These are phyloP conservation scores for Candida alai DNA, from an alignment of 805 yeast species.

Conservation along the genomic window DNA sequence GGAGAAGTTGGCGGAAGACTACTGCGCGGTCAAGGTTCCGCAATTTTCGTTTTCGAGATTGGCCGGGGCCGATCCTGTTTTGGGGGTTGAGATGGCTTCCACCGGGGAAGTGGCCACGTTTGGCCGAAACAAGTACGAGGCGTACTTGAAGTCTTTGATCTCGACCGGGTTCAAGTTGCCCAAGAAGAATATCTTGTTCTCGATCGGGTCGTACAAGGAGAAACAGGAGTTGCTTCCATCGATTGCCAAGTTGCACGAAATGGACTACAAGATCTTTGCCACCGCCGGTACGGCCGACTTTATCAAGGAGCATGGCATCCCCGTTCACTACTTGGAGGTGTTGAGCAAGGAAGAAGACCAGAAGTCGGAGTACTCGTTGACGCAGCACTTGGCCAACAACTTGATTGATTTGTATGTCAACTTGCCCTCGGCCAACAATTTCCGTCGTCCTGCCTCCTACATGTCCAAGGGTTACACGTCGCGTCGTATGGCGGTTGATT, in stretches of 20 bases:
- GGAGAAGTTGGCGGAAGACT: constrained; percentile 83
- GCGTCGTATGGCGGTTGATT: constrained; percentile 99
- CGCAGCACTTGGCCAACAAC: constrained; percentile 95
- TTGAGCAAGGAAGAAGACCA: constrained; percentile 70
- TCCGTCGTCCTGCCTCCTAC: constrained; percentile 98
- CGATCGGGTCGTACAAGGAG: constrained; percentile 96
- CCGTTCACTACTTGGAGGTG: constrained; percentile 92
- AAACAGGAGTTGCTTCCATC: constrained; percentile 90
- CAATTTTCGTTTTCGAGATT: constrained; percentile 97
- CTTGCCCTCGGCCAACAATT: constrained; percentile 93
- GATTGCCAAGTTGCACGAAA: constrained; percentile 69
- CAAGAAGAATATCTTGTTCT: constrained; percentile 87
- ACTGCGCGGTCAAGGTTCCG: constrained; percentile 84
- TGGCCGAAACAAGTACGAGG: constrained; percentile 95
- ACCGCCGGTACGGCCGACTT: constrained; percentile 99
- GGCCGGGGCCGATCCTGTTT: constrained; percentile 98
- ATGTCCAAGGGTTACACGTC: constrained; percentile 96
- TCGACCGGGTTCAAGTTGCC: constrained; percentile 96
- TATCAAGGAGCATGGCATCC: constrained; percentile 89
- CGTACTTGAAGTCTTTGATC: constrained; percentile 88
- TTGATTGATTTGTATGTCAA: constrained; percentile 94
- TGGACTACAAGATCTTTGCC: constrained; percentile 90
- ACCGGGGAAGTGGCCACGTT: constrained; percentile 98
- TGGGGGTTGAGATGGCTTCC: constrained; percentile 99
- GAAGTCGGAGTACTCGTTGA: constrained; percentile 89